Evolutionary conservation across 495 filamentous ascomycete genomes (phyloP).

Genomic region (Bacidia rubella): DNA sequence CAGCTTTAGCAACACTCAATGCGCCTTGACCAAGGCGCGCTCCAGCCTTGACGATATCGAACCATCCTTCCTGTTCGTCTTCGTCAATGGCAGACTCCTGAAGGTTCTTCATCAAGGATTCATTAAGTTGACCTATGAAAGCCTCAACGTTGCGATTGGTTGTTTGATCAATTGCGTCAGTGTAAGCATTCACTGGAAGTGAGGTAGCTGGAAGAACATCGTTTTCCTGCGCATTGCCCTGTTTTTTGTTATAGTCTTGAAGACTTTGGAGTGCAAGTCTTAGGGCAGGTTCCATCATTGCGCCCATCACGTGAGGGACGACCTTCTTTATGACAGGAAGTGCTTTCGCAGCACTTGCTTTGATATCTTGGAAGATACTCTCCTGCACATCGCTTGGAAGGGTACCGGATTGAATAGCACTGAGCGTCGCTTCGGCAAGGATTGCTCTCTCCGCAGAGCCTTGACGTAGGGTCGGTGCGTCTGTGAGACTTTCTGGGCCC

Average conservation of each 20-base stretch:
- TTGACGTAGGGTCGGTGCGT: constrained; percentile 3
- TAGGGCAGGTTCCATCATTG: constrained; percentile 17
- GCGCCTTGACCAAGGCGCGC: constrained; percentile 17
- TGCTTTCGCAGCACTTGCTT: constrained; percentile 9
- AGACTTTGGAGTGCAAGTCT: constrained; percentile 16
- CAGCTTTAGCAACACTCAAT: constrained; percentile 14
- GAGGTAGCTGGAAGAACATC: constrained; percentile 6
- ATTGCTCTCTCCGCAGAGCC: constrained; percentile 23
- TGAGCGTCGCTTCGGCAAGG: constrained; percentile 23
- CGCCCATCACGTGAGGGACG: constrained; percentile 15
- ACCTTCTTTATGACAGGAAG: constrained; percentile 12
- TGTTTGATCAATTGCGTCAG: constrained; percentile 11
- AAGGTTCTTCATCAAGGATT: constrained; percentile 6
- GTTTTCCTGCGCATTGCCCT: constrained; percentile 9
- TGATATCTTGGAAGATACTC: constrained; percentile 17
- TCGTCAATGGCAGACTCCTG: constrained; percentile 14
- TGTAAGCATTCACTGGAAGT: constrained; percentile 4
- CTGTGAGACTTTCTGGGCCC: constrained; percentile 8
- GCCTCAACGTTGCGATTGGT: constrained; percentile 13
- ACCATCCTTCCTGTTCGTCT: constrained; percentile 18
- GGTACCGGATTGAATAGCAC: constrained; percentile 10
- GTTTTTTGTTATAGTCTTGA: constrained; percentile 13
- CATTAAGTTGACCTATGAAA: constrained; percentile 12
- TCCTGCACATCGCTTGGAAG: constrained; percentile 9
- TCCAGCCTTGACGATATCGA: constrained; percentile 19